These are phyloP conservation scores for Neonectria magnoliae DNA, from an alignment of 2,329 filamentous ascomycete species.

Conservation along the genomic window DNA sequence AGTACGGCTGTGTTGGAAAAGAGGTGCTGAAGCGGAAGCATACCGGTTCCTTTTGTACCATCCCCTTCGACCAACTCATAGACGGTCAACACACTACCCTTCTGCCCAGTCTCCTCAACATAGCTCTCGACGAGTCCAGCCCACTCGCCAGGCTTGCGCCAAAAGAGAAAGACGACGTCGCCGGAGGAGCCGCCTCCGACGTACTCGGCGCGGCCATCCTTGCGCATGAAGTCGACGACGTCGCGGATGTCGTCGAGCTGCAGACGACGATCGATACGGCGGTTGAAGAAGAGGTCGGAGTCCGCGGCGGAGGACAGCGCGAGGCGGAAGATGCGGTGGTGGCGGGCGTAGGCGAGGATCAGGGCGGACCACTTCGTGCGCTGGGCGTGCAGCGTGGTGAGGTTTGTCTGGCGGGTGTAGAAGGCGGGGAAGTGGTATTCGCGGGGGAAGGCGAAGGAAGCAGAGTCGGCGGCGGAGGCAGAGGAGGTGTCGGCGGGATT, in stretches of 20 bases:
- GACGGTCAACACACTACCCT: constrained; percentile 86
- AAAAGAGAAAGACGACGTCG: constrained; percentile 78
- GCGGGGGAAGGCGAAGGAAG: constrained; percentile 65
- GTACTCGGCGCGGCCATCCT: constrained; percentile 74
- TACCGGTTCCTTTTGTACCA: constrained; percentile 74
- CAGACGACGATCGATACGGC: constrained; percentile 62
- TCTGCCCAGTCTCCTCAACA: constrained; percentile 90
- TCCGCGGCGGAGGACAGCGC: constrained; percentile 68
- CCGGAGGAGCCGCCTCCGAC: constrained; percentile 50
- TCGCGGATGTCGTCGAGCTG: constrained; percentile 62
- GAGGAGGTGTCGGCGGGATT: constrained; percentile 2
- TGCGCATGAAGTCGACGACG: constrained; percentile 68
- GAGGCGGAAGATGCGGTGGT: constrained; percentile 81
- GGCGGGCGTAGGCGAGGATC: constrained; percentile 83
- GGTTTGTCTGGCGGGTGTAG: constrained; percentile 83
- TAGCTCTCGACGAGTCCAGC: constrained; percentile 80
- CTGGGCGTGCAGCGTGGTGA: constrained; percentile 77
- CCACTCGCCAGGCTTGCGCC: constrained; percentile 92
- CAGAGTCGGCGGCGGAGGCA: constrained; percentile 18
- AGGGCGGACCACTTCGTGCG: constrained; percentile 87
- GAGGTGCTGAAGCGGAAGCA: constrained; percentile 37
- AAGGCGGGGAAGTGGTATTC: constrained; percentile 84
- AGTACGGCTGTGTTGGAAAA: constrained; percentile 10
- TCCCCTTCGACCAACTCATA: constrained; percentile 95
- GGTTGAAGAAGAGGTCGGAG: constrained; percentile 67